A percentile compares a stretch with the other conserved stretches of the same genome.
Conservation (phyloP, 768 basidiomycete species). For the Lenzites betulinus region DNA sequence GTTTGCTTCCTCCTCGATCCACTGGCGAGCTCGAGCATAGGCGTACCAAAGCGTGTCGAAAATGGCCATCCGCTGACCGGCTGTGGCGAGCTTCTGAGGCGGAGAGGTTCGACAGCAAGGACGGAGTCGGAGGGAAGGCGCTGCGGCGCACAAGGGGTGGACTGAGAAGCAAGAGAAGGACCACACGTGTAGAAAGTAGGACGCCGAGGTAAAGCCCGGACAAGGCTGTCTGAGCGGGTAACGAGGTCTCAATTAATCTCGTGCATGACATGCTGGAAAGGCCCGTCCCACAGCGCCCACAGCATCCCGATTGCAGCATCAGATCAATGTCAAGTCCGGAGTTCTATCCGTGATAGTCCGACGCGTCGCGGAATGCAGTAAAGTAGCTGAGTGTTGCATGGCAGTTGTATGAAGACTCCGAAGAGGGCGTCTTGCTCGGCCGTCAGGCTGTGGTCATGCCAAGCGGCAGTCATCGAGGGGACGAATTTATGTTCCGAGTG, state of each 20-base stretch:
- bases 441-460: too few relatives aligned
- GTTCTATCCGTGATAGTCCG: neutral
- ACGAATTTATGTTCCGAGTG: too few relatives aligned
- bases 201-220: neutral
- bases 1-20: slow-evolving; percentile 37
- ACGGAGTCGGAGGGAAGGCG: neutral
- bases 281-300: neutral
- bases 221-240: neutral
- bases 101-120: neutral
- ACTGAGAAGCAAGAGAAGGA: neutral
- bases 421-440: too few relatives aligned
- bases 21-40: slow-evolving; percentile 16
- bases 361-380: neutral
- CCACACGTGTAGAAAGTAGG: slow-evolving; percentile 1
- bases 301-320: neutral
- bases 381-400: neutral
- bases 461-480: too few relatives aligned
- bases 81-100: neutral
- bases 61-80: slow-evolving; percentile 9
- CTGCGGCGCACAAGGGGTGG: neutral
- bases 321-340: neutral
- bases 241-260: slow-evolving; percentile 1
- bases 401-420: too few relatives aligned
- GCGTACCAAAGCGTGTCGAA: slow-evolving; percentile 5
- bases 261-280: neutral